Conservation (phyloP, 768 basidiomycete species). For the Russula vinacea region DNA sequence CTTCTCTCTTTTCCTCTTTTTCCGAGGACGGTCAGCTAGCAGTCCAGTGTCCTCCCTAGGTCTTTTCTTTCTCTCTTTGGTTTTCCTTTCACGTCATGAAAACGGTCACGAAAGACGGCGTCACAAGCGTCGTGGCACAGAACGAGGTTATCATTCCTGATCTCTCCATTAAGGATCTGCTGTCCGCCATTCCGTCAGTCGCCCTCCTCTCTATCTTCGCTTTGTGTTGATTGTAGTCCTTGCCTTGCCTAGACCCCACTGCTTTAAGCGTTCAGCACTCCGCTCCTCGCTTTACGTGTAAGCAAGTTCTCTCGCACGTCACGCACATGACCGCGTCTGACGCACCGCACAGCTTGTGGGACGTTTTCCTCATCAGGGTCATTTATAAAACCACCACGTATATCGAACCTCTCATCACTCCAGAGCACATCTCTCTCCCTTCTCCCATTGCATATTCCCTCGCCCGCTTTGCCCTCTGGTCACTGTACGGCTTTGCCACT, state of each 20-base stretch:
- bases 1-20: not conserved
- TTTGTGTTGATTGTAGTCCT: not conserved
- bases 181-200: conserved; percentile 77
- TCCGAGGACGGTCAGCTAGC: not conserved
- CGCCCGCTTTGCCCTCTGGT: conserved; percentile 68
- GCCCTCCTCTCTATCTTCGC: not conserved
- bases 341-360: conserved; percentile 56
- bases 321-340: conserved; percentile 27
- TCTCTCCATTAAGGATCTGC: conserved; percentile 82
- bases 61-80: not conserved
- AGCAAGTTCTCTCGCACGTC: conserved; percentile 31
- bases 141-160: conserved; percentile 69
- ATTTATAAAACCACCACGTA: conserved; percentile 66
- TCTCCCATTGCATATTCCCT: conserved; percentile 59
- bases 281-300: conserved; percentile 77
- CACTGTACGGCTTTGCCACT: conserved; percentile 73
- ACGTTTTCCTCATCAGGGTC: conserved; percentile 62
- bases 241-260: conserved; percentile 57
- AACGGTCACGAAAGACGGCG: conserved; percentile 25
- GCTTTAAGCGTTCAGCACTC: conserved; percentile 86
- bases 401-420: conserved; percentile 61
- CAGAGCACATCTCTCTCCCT: conserved; percentile 52
- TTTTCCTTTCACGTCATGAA: conserved; percentile 23
- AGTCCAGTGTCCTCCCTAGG: not conserved
- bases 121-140: conserved; percentile 46